A percentile compares a stretch with the other conserved stretches of the same genome.
phyloP scores from a whole-genome alignment of 108 stramenopile genomes.

The Cyclotella atomus region DNA sequence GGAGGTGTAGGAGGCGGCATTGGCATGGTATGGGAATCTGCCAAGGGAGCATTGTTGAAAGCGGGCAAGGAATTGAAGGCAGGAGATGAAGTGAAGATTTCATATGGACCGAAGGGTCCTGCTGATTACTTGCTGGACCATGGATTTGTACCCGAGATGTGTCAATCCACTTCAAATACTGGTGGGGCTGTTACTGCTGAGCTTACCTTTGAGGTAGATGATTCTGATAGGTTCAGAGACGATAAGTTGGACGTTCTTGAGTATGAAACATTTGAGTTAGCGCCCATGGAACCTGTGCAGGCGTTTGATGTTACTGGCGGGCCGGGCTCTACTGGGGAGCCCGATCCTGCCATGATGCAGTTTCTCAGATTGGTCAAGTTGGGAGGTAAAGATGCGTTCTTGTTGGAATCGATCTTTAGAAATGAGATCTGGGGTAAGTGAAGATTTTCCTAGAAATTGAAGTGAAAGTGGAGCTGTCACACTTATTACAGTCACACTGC shows the following conservation, averaged over 20 bases:
- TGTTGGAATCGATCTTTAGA: conserved; percentile 93
- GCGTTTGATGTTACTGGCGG: conserved; percentile 77
- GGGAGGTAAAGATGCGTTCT: conserved; percentile 89
- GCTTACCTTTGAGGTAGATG: conserved; percentile 76
- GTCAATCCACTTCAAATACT: background rate
- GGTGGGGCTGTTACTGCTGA: conserved; percentile 65
- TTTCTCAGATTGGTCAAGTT: conserved; percentile 81
- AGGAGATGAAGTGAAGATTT: conserved; percentile 78
- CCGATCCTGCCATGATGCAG: conserved; percentile 90
- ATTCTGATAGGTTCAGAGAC: conserved; percentile 83
- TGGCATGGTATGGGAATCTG: conserved; percentile 61
- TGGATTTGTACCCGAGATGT: conserved; percentile 78
- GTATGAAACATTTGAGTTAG: conserved; percentile 84
- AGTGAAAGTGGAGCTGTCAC: too few species aligned
- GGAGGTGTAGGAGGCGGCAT: conserved; percentile 63
- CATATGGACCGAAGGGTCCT: conserved; percentile 91
- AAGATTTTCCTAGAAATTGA: too few species aligned
- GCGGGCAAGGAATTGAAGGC: conserved; percentile 42
- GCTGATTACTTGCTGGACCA: conserved; percentile 92
- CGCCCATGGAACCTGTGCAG: conserved; percentile 84
- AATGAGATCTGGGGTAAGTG: conserved; percentile 86
- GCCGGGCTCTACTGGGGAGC: conserved; percentile 68
- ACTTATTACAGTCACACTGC: too few species aligned
- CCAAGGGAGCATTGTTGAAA: conserved; percentile 65
- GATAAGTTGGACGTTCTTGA: conserved; percentile 90